Evolutionary conservation across 192 early-diverging fungal genomes (phyloP).

Genomic region (Phlyctochytrium planicorne): DNA sequence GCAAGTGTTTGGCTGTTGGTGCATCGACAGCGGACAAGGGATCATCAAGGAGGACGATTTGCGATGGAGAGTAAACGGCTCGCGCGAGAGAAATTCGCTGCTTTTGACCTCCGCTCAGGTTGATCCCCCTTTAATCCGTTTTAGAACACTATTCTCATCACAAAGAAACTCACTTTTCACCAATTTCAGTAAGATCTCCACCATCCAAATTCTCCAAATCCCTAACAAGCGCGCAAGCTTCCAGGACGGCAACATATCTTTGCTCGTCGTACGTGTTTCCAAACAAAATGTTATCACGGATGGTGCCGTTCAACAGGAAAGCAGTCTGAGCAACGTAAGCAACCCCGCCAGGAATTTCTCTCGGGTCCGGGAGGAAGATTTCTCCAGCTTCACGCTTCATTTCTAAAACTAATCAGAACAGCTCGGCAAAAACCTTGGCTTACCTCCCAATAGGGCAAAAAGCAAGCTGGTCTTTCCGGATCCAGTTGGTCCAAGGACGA

Average conservation of each 20-base stretch:
- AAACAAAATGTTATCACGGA: conserved; percentile 79
- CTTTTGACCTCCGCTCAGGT: conserved; percentile 85
- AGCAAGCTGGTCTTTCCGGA: conserved; percentile 37
- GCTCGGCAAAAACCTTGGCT: neutral
- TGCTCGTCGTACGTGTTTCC: conserved; percentile 67
- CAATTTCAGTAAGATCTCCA: conserved; percentile 91
- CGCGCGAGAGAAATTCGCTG: conserved; percentile 80
- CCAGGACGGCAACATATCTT: conserved; percentile 79
- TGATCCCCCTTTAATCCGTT: conserved; percentile 50
- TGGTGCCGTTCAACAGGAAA: conserved; percentile 60
- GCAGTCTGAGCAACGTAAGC: conserved; percentile 81
- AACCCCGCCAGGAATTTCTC: conserved; percentile 53
- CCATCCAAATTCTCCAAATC: conserved; percentile 82
- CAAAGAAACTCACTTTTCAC: conserved; percentile 74
- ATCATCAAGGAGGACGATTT: conserved; percentile 73
- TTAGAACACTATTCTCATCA: conserved; percentile 35
- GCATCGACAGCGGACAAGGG: conserved; percentile 86
- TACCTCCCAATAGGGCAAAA: conserved; percentile 33
- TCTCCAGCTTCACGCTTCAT: conserved; percentile 49
- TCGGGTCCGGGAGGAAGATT: conserved; percentile 30
- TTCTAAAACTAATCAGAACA: conserved; percentile 50
- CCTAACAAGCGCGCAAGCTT: conserved; percentile 77
- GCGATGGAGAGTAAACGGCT: conserved; percentile 63
- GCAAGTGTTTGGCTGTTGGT: conserved; percentile 75
- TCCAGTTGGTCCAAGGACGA: conserved; percentile 38